Conservation (phyloP, 345 rosid species). For the Acer campestre region DNA sequence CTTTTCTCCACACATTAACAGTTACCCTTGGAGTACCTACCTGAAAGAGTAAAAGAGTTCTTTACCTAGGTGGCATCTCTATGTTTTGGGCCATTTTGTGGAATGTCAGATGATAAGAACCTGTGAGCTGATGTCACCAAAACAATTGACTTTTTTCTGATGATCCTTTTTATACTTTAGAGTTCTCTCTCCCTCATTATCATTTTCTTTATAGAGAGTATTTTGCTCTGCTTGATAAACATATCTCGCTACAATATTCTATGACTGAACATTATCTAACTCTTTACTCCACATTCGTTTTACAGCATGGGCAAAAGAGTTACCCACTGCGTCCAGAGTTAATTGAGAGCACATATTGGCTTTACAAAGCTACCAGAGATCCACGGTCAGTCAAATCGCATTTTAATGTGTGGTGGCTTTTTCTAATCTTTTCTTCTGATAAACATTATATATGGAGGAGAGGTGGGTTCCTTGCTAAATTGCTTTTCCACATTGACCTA, state of each 20-base stretch:
- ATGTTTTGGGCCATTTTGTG: background rate
- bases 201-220: background rate
- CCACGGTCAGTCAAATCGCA: constrained; percentile 54
- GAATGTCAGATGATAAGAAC: background rate
- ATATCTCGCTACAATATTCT: background rate
- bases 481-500: background rate
- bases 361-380: constrained; percentile 95
- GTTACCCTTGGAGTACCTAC: background rate
- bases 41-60: constrained; percentile 11
- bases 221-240: background rate
- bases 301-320: constrained; percentile 92
- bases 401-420: background rate
- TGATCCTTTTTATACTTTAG: background rate
- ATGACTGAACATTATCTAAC: constrained; percentile 1
- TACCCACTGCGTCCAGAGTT: constrained; percentile 97
- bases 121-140: background rate
- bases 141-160: background rate
- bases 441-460: background rate
- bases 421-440: background rate
- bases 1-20: background rate
- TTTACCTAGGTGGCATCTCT: background rate
- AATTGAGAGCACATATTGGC: constrained; percentile 98
- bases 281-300: constrained; percentile 24
- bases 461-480: background rate
- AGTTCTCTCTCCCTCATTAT: background rate